Base-by-base conservation (phyloP, 73 alveolate species). In the Tetrahymena borealis region DNA sequence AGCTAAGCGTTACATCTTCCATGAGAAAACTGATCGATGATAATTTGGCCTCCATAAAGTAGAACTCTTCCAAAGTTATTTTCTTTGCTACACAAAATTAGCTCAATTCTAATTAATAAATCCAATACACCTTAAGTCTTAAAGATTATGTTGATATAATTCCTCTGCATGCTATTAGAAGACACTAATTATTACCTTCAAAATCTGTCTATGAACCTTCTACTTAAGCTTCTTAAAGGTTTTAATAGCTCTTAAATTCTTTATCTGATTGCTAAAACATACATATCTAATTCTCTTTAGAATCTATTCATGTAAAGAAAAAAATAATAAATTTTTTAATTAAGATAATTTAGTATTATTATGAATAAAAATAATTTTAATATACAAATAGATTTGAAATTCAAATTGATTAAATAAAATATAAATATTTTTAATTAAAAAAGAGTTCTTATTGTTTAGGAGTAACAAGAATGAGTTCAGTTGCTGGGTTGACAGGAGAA, bases 391-490 rank as follows among this genome's bases (percentile, higher is more conserved):
- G 28, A 15, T 18, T 60, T 60, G n/a, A 16, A 60, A 1, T 13
- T 15, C 11, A 12, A 11, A 42, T 9, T 6, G 7, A 12, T 11
- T 12, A 42, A 42, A 11, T 12, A 42, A 16, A 1, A 6, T 11
- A 42, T 12, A 11, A 42, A 1, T 4, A 6, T 11, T 42, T 39
- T 12, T 39, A 9, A 39, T 39, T 39, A 39, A 39, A 39, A 39
- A 9, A 93, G 95, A 38, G 92, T 16, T 90, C 95, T 31, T 79
- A 90, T 78, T 95, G 97, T 35, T 96, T 96, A n/a, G 97, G 97
- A 18, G 97, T 95, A 11, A 94, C 96, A 32, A 92, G 97, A 41
- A 92, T 93, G 39, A 93, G 95, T 31, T 36, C 90, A 42, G 96
- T 43, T 0, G 90, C 37, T 32, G 97, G 97, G 6, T 79, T 95